These are phyloP conservation scores for Candida taoyuanica DNA, from an alignment of 805 yeast genomes.

Conservation along the genomic window DNA sequence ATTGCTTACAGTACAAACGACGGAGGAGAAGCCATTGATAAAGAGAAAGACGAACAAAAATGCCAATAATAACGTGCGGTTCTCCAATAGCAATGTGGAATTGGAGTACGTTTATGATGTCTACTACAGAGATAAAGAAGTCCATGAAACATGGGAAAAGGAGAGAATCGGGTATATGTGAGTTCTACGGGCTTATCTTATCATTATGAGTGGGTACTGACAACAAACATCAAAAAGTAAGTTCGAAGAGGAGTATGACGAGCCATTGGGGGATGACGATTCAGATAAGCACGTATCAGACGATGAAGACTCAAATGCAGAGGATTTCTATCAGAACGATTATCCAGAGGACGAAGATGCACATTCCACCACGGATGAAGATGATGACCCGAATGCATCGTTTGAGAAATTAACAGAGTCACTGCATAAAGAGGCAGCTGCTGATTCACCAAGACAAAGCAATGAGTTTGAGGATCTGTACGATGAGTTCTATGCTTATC, in stretches of 20 bases:
- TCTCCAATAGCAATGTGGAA: constrained; percentile 21
- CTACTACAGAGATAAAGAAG: constrained; percentile 63
- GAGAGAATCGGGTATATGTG: constrained; percentile 33
- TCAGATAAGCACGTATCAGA: constrained; percentile 45
- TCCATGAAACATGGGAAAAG: constrained; percentile 42
- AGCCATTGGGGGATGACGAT: constrained; percentile 31
- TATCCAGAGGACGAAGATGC: constrained; percentile 94
- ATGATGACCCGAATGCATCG: constrained; percentile 15
- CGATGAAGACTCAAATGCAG: constrained; percentile 87
- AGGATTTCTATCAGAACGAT: constrained; percentile 86
- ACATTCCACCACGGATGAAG: constrained; percentile 20
- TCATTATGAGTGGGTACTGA: not conserved
- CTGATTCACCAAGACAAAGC: constrained; percentile 3
- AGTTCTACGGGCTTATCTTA: not conserved
- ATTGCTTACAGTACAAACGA: constrained; percentile 40
- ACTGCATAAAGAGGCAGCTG: constrained; percentile 13
- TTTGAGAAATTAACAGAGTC: constrained; percentile 17
- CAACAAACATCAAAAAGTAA: constrained; percentile 17
- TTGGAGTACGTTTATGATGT: constrained; percentile 92
- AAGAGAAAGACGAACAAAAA: constrained; percentile 24
- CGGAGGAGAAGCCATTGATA: constrained; percentile 20
- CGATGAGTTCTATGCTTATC: constrained; percentile 79
- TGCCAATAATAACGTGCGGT: constrained; percentile 23
- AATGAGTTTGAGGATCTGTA: constrained; percentile 33
- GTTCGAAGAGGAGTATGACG: constrained; percentile 38